Evolutionary conservation across 1,284 basidiomycete genomes (phyloP).

Genomic region (Pseudomicrostroma phylloplanum): DNA sequence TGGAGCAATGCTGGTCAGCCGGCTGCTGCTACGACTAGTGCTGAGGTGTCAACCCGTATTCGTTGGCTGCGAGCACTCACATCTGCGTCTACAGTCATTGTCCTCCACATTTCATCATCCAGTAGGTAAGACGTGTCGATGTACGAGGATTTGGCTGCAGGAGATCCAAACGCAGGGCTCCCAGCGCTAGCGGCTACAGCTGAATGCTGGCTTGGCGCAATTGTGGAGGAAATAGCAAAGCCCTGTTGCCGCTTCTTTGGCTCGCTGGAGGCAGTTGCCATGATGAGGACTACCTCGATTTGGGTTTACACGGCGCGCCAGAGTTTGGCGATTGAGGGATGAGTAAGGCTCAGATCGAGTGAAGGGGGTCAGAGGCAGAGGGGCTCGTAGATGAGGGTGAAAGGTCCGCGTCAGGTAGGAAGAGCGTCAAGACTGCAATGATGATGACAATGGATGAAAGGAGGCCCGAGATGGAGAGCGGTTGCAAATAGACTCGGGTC

Average conservation of each 20-base stretch:
- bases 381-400: too few relatives aligned
- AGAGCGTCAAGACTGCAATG: too few relatives aligned
- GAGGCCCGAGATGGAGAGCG: too few relatives aligned
- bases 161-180: not conserved
- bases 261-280: not conserved
- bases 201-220: not conserved
- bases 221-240: not conserved
- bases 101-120: constrained; percentile 5
- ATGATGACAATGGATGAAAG: too few relatives aligned
- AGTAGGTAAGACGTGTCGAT: not conserved
- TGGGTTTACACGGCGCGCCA: too few relatives aligned
- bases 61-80: too few relatives aligned
- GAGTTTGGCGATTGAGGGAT: too few relatives aligned
- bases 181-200: not conserved
- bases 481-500: too few relatives aligned
- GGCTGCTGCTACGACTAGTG: not conserved
- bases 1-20: not conserved
- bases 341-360: too few relatives aligned
- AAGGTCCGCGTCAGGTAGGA: too few relatives aligned
- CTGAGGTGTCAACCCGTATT: not conserved
- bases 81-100: not conserved
- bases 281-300: not conserved
- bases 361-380: too few relatives aligned
- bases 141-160: not conserved
- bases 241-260: not conserved